Base-by-base conservation (phyloP, 176 grass and related monocot species). In the Ensete glaucum region DNA sequence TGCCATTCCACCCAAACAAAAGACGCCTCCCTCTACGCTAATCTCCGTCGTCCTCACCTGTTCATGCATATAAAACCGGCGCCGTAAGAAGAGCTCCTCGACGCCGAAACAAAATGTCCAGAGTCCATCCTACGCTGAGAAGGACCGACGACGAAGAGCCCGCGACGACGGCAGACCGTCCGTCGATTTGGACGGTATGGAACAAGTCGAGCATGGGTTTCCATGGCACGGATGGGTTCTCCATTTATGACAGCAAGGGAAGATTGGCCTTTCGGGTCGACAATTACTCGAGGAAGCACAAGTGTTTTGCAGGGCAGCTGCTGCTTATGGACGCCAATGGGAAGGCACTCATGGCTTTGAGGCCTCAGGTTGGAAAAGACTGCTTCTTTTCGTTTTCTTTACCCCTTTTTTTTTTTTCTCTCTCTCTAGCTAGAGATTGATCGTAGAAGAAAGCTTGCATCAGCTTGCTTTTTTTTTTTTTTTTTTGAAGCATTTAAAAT, bases 151-250 rank as follows among this genome's bases (percentile, higher is more conserved):
- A 24, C 12, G 51, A 74, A 26, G 53, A 55, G 20, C 14, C 20
- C 3, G 0, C 52, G 6, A 57, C 71, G 48, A 73, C 53, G 21
- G 23, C 52, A 54, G 21, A 29, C 53, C 54, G 1, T 58, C 77
- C 93, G 56, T 76, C 74, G 25, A 70, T 83, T 17, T 92, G 82
- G 85, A 96, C 93, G n/a, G 93, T 96, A 72, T 96, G 93, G 93
- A 96, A 96, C 81, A 90, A 91, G 76, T 96, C 93, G 1, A 96
- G 85, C 87, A 92, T 96, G 85, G 87, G 83, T 1, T 96, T 96
- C 82, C 89, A 92, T 26, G 93, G 93, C n/a, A 88, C 89, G 34
- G 93, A 96, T 62, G 93, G 93, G 58, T 96, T 96, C 85, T 90
- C 87, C 50, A 87, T 92, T 69, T 96, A 92, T 70, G 93, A 96